Percentiles rank a stretch among this genome's conserved stretches.
Conservation (phyloP, 2,329 filamentous ascomycete species). For the Capronia americana region DNA sequence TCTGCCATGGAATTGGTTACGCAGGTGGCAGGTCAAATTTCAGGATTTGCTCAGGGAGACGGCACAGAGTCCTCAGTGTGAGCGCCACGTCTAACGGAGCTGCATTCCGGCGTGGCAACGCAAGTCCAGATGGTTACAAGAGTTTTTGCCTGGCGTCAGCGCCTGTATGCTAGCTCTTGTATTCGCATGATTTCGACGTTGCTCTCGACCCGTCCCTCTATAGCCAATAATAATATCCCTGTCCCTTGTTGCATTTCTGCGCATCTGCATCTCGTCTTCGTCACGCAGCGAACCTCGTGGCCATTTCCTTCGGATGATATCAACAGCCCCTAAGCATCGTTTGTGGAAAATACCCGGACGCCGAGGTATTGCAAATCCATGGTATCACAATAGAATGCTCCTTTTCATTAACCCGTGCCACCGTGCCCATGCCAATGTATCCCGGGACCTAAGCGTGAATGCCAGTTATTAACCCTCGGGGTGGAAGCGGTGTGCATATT, state of each 20-base stretch:
- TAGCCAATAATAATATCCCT: not conserved
- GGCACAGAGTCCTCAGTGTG: not conserved
- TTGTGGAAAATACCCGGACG: not conserved
- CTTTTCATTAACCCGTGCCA: not conserved
- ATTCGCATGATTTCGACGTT: not conserved
- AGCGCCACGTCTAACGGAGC: not conserved
- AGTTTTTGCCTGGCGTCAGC: not conserved
- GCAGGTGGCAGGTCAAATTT: not conserved
- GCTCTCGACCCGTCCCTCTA: not conserved
- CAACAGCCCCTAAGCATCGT: not conserved
- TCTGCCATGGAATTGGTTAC: not conserved
- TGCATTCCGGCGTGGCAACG: not conserved
- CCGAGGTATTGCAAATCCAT: not conserved
- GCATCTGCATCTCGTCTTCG: not conserved
- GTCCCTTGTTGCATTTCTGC: not conserved
- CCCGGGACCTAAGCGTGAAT: not conserved
- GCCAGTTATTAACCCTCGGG: not conserved
- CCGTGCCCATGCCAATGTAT: not conserved
- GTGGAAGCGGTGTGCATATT: conserved; percentile 11
- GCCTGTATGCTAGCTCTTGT: not conserved
- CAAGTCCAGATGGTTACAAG: not conserved
- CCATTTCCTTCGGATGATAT: not conserved
- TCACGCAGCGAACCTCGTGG: not conserved
- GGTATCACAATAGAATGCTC: not conserved
- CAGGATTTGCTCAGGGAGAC: not conserved